Conservation (phyloP, 2,329 filamentous ascomycete species). For the Calonectria ilicicola region DNA sequence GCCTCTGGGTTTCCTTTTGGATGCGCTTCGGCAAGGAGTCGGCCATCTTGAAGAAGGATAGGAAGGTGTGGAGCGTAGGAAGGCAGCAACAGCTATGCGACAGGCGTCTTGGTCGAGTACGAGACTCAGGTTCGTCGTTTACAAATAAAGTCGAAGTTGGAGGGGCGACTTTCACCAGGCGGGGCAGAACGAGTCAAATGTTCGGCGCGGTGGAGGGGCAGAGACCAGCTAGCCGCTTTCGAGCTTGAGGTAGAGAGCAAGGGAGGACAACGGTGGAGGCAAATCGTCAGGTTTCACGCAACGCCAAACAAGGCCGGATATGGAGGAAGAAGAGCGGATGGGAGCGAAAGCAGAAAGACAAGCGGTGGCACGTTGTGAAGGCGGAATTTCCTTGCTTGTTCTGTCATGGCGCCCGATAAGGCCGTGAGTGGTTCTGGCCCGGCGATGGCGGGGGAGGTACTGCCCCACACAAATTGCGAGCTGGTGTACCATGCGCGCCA, state of each 20-base stretch:
- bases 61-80: not conserved
- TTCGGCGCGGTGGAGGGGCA: conserved; percentile 15
- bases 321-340: not conserved
- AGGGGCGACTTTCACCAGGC: conserved; percentile 7
- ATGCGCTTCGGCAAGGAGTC: conserved; percentile 86
- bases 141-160: conserved; percentile 10
- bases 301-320: not conserved
- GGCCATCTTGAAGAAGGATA: conserved; percentile 62
- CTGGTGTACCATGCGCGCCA: conserved; percentile 24
- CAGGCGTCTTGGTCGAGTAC: not conserved
- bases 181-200: conserved; percentile 11
- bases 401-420: conserved; percentile 33
- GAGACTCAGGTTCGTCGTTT: not conserved
- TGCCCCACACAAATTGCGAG: conserved; percentile 23
- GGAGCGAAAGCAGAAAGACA: not conserved
- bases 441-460: conserved; percentile 35
- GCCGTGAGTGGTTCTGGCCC: conserved; percentile 33
- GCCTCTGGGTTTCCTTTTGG: conserved; percentile 96
- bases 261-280: not conserved
- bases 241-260: not conserved
- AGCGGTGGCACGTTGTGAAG: conserved; percentile 20
- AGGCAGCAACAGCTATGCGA: not conserved
- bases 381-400: conserved; percentile 19
- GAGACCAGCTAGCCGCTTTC: not conserved
- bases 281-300: not conserved